Conservation (phyloP, 371 early-diverging fungal genomes). For the Actinomucor elegans region DNA sequence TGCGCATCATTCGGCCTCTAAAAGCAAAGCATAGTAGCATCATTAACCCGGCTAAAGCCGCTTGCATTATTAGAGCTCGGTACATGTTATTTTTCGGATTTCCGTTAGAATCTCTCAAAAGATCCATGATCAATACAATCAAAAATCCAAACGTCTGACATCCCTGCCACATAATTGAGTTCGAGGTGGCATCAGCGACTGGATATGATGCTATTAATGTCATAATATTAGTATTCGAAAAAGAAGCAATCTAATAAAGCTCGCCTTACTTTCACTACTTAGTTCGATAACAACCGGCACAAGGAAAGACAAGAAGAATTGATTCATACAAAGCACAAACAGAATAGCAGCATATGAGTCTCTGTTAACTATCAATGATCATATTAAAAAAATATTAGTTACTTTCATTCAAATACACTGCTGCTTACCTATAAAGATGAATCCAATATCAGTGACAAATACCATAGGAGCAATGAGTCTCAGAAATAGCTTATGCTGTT, state of each 20-base stretch:
- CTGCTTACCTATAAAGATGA: slow-evolving; percentile 42
- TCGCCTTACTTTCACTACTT: slow-evolving; percentile 51
- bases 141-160: slow-evolving; percentile 52
- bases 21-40: slow-evolving; percentile 18
- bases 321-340: slow-evolving; percentile 46
- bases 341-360: slow-evolving; percentile 46
- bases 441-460: slow-evolving; percentile 42
- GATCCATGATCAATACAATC: slow-evolving; percentile 45
- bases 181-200: slow-evolving; percentile 51
- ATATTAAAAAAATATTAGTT: slow-evolving; percentile 45
- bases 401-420: slow-evolving; percentile 21
- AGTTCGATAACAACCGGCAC: slow-evolving; percentile 57
- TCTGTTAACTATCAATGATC: slow-evolving; percentile 41
- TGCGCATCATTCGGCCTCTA: slow-evolving; percentile 22
- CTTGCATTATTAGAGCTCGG: slow-evolving; percentile 33
- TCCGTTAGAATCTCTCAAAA: slow-evolving; percentile 25
- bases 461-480: slow-evolving; percentile 51
- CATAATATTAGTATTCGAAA: neutral
- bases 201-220: slow-evolving; percentile 45
- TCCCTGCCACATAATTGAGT: slow-evolving; percentile 53
- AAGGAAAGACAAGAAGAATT: slow-evolving; percentile 49
- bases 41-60: slow-evolving; percentile 26
- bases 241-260: no score
- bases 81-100: slow-evolving; percentile 31
- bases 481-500: slow-evolving; percentile 47